Evolutionary conservation across 2,329 filamentous ascomycete species (phyloP), one percentile per base, ranked within the genome.

Genomic region (Ilyonectria mors-panacis): DNA sequence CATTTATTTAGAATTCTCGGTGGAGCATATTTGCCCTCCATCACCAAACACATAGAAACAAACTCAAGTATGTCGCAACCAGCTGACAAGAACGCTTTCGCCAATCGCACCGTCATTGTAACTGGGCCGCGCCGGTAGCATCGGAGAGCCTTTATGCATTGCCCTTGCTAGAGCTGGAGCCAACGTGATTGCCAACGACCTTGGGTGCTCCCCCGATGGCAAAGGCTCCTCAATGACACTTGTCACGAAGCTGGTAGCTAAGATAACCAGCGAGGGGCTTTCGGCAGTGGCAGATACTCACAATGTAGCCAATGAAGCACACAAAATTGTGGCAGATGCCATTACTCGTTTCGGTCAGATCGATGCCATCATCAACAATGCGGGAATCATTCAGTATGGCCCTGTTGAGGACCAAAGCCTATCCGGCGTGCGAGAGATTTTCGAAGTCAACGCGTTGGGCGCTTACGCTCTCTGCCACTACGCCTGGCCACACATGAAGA

Each of bases 401-500:
- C 17, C 56, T 21, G n/a, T 65, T 26, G n/a, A 59, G 35, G 23
- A 48, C n/a, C 42, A 65, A 26, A 23, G 28, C 21, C n/a, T 45
- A 21, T 21, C 23, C 10, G 23, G 42, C 8, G 10, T 65, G 9
- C 26, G 21, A 23, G 10, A 56, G 4, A 54, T 65, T 15, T 50
- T 61, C 15, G 58, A 59, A 2, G 26, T 45, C 1, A 54, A 65
- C 6, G 50, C 53, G 17, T 10, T 47, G 19, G 63, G 63, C 1
- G 42, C 63, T 9, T 65, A 54, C 33, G 51, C 59, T 0, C 30
- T 65, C 15, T 61, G 57, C 0, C 63, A 62, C 4, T 47, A 53
- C 1, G 63, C 63, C 9, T 65, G 63, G 57, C 44, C 63, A 30
- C 15, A 65, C 8, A 61, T 62, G 57, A 56, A 62, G 26, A 12